Evolutionary conservation across 768 basidiomycete genomes (phyloP), one percentile per base, ranked within the genome.

Genomic region (Panaeolus cyanescens): DNA sequence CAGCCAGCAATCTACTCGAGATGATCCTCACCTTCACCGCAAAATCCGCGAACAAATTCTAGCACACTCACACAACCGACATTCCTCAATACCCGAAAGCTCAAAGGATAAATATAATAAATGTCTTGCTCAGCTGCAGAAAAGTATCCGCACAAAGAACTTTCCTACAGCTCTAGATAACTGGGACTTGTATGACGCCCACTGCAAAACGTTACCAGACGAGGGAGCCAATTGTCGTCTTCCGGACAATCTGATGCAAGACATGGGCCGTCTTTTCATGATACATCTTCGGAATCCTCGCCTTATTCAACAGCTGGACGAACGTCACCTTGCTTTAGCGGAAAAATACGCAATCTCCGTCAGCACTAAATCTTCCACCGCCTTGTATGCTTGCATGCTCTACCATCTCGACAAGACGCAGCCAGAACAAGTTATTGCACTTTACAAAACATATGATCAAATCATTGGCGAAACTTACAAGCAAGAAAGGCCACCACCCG

Each of bases 361-460:
- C 25, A 28, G 45, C 17, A 13, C 15, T 50, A 50, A 22, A 50
- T 50, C 45, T 8, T 9, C 25, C 45, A 28, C 45, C 10, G 83
- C 83, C 4, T 72, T 91, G 53, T 75, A 75, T 56, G 77, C 80
- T 20, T 78, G 80, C 62, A 79, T 91, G 82, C 64, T 78, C 42
- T 67, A 71, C 34, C 74, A 83, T 63, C 68, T 90, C 58, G 69
- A 72, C 13, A 50, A 22, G 58, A 58, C 10, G 55, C 53, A 60
- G 8, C 54, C 55, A 30, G 39, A 42, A 5, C 25, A 33, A 9
- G 56, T 13, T 8, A 25, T 28, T 30, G 13, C 37, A 1, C 45
- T 50, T n/a, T 50, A 50, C 12, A 13, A 28, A 4, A 50, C 22
- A 25, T 50, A 28, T 28, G 3, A 13, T 8, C 25, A 50, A 50